phyloP scores from a whole-genome alignment of 2,329 filamentous ascomycete species.

The Cephalotrichum gorgonifer region DNA sequence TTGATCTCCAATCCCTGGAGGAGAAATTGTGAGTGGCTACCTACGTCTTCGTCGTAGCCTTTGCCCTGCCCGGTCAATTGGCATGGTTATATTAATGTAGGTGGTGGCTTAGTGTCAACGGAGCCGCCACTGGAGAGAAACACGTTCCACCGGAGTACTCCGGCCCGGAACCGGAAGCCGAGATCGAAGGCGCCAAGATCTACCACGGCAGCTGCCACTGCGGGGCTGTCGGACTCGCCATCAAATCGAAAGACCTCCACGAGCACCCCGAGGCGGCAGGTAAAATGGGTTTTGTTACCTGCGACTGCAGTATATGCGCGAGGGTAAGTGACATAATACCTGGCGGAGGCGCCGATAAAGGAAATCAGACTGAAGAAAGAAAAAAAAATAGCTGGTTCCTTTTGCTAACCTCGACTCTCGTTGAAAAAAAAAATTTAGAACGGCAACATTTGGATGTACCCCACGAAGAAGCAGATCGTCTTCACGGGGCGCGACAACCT shows the following conservation, averaged over 20 bases:
- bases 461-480: conserved; percentile 23
- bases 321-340: conserved; percentile 24
- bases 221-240: conserved; percentile 32
- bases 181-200: conserved; percentile 24
- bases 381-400: not conserved
- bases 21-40: conserved; percentile 20
- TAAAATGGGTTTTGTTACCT: conserved; percentile 11
- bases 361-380: not conserved
- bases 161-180: conserved; percentile 27
- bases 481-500: conserved; percentile 27
- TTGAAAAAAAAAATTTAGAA: not conserved
- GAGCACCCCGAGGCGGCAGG: conserved; percentile 18
- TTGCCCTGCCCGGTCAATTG: not conserved
- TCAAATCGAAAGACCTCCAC: conserved; percentile 31
- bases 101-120: not conserved
- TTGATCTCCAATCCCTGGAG: conserved; percentile 31
- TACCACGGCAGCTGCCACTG: conserved; percentile 45
- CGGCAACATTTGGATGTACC: conserved; percentile 34
- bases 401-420: not conserved
- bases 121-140: not conserved
- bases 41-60: not conserved
- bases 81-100: not conserved
- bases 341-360: too few relatives aligned
- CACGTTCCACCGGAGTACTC: conserved; percentile 16
- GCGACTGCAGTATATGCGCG: conserved; percentile 41